Conservation (phyloP, 805 yeast genomes). For the Starmera pachycereana region DNA sequence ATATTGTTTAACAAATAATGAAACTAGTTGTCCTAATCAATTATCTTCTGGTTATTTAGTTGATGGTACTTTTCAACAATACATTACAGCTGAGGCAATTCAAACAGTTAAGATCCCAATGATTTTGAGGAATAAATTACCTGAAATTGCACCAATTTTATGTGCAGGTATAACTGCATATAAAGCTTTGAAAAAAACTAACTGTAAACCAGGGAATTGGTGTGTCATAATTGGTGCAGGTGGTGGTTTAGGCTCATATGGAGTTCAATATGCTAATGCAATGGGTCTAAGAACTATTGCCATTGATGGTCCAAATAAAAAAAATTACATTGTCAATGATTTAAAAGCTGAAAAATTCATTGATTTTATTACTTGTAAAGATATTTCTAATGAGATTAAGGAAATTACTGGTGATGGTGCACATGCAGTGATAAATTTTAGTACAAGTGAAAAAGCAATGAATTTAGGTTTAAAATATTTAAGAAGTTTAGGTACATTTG, state of each 20-base stretch:
- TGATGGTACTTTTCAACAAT: constrained; percentile 80
- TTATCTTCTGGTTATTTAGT: constrained; percentile 69
- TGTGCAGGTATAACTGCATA: constrained; percentile 83
- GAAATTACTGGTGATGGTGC: constrained; percentile 40
- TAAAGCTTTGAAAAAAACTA: constrained; percentile 72
- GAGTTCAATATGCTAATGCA: constrained; percentile 57
- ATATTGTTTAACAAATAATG: constrained; percentile 34
- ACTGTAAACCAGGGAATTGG: constrained; percentile 53
- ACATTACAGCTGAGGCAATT: constrained; percentile 70
- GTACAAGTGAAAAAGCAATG: constrained; percentile 55
- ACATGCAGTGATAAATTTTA: constrained; percentile 53
- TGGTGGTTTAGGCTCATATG: constrained; percentile 62
- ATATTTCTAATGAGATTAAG: constrained; percentile 37
- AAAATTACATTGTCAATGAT: constrained; percentile 27
- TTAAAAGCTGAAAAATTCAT: constrained; percentile 49
- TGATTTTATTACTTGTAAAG: constrained; percentile 32
- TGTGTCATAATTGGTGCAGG: constrained; percentile 62
- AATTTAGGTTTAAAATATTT: constrained; percentile 39
- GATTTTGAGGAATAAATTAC: constrained; percentile 44
- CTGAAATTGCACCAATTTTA: constrained; percentile 61
- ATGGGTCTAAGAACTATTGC: constrained; percentile 59
- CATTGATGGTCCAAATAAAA: constrained; percentile 53
- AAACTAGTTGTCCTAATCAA: constrained; percentile 54
- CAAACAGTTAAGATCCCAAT: constrained; percentile 68
- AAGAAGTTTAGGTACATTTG: constrained; percentile 53